A percentile compares a stretch with the other conserved stretches of the same genome.
These are phyloP conservation scores for Boletus fagicola DNA, from an alignment of 768 basidiomycete species.

Conservation along the genomic window DNA sequence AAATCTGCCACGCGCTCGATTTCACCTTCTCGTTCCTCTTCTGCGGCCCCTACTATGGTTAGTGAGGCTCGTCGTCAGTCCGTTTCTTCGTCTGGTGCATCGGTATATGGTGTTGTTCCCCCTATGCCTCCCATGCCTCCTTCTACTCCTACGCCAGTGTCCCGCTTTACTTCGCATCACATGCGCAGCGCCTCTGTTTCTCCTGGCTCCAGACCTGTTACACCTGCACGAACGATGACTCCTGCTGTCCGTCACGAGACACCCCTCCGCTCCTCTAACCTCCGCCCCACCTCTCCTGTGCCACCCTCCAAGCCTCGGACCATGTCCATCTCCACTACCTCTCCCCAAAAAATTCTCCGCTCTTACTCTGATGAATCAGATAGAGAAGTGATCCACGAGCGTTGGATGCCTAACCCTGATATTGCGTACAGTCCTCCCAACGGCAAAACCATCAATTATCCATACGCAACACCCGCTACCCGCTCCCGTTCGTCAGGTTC, in stretches of 20 bases:
- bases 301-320: slow-evolving; percentile 45
- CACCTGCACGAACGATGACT: slow-evolving; percentile 31
- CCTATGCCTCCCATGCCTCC: slow-evolving; percentile 42
- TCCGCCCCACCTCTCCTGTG: slow-evolving; percentile 32
- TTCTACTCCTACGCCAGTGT: slow-evolving; percentile 45
- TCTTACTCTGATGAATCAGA: slow-evolving; percentile 67
- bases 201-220: slow-evolving; percentile 34
- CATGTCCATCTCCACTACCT: slow-evolving; percentile 45
- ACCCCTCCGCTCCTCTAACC: slow-evolving; percentile 29
- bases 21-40: slow-evolving; percentile 28
- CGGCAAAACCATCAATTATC: slow-evolving; percentile 30
- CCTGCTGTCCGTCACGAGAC: slow-evolving; percentile 32
- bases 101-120: slow-evolving; percentile 32
- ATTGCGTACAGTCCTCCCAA: slow-evolving; percentile 38
- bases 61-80: slow-evolving; percentile 32
- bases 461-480: slow-evolving; percentile 23
- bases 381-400: slow-evolving; percentile 53
- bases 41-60: slow-evolving; percentile 23
- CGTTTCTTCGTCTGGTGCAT: slow-evolving; percentile 31
- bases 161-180: slow-evolving; percentile 54
- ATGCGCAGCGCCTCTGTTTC: slow-evolving; percentile 54
- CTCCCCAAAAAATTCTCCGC: slow-evolving; percentile 57
- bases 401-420: slow-evolving; percentile 58
- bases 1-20: slow-evolving; percentile 28
- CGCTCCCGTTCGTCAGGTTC: slow-evolving; percentile 34